phyloP scores from a whole-genome alignment of 2,329 filamentous ascomycete species.

The Apiospora sp. region DNA sequence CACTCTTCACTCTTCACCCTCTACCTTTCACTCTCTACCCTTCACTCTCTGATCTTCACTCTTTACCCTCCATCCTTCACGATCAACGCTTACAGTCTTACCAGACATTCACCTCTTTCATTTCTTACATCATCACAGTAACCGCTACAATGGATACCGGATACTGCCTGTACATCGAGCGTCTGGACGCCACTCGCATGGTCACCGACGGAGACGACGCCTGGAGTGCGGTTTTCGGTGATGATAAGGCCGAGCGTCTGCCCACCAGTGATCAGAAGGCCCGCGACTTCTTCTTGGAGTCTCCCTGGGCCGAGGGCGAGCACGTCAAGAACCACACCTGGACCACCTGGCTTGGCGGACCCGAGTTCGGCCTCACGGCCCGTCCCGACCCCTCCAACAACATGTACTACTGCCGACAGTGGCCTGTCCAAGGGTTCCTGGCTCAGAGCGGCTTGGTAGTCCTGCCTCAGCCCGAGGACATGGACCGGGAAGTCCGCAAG shows the following conservation, averaged over 20 bases:
- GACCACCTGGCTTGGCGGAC: background rate
- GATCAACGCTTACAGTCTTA: background rate
- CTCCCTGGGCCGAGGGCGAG: background rate
- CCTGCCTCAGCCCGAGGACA: slow-evolving; percentile 14
- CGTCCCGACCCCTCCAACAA: background rate
- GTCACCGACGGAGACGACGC: background rate
- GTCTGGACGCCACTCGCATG: background rate
- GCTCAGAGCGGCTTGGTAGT: background rate
- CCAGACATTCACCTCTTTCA: background rate
- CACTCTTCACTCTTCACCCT: too few relatives aligned
- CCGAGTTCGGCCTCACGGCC: background rate
- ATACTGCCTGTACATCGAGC: slow-evolving; percentile 2
- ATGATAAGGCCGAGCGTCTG: background rate
- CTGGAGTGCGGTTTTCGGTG: too few relatives aligned
- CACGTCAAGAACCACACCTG: background rate
- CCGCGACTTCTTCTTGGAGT: background rate
- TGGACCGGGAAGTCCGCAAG: slow-evolving; percentile 33
- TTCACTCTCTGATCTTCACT: background rate
- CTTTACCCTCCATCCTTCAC: background rate
- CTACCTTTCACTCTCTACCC: too few relatives aligned
- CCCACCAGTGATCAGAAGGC: slow-evolving; percentile 11
- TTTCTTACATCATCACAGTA: background rate
- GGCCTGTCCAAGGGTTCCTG: background rate
- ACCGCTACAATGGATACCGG: background rate
- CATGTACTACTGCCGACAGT: background rate